A percentile compares a stretch with the other conserved stretches of the same genome.
phyloP scores from a whole-genome alignment of 1,139 yeast genomes.

The Tardiomyces depauwii region DNA sequence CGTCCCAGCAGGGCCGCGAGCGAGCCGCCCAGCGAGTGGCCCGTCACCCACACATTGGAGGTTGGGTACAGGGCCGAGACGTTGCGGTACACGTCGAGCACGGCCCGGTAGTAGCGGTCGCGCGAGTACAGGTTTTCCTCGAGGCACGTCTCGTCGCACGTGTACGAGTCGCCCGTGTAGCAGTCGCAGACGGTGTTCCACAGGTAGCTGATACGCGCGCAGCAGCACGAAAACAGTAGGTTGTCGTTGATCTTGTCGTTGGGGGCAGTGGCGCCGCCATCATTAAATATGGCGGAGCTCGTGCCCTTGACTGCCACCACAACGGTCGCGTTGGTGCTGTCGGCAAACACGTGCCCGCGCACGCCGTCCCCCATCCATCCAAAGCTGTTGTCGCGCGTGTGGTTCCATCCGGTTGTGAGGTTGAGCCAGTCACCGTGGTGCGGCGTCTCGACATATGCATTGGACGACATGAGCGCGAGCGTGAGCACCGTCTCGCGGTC shows the following conservation, averaged over 20 bases:
- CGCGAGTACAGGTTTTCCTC: constrained; percentile 64
- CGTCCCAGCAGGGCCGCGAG: constrained; percentile 72
- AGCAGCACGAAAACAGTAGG: constrained; percentile 84
- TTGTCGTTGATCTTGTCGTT: constrained; percentile 84
- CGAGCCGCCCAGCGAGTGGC: constrained; percentile 94
- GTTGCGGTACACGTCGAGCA: constrained; percentile 63
- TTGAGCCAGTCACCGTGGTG: constrained; percentile 82
- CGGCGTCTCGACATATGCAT: constrained; percentile 81
- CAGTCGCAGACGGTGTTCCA: constrained; percentile 98
- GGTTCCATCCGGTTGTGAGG: constrained; percentile 51
- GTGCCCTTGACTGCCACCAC: constrained; percentile 88
- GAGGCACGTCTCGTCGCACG: constrained; percentile 81
- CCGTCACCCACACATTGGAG: constrained; percentile 78
- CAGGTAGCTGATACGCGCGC: constrained; percentile 83
- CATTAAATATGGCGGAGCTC: constrained; percentile 72
- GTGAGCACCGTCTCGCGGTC: constrained; percentile 65
- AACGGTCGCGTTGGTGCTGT: constrained; percentile 51
- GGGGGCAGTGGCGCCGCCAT: constrained; percentile 65
- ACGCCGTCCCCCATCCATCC: constrained; percentile 87
- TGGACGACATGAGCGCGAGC: constrained; percentile 78
- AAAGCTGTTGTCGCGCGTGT: constrained; percentile 26
- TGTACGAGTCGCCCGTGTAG: constrained; percentile 62
- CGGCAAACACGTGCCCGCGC: constrained; percentile 82
- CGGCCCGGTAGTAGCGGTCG: constrained; percentile 78
- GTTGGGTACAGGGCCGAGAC: constrained; percentile 61